Base-by-base conservation (phyloP, 1,284 basidiomycete genomes). In the Rhodotorula glutinis region DNA sequence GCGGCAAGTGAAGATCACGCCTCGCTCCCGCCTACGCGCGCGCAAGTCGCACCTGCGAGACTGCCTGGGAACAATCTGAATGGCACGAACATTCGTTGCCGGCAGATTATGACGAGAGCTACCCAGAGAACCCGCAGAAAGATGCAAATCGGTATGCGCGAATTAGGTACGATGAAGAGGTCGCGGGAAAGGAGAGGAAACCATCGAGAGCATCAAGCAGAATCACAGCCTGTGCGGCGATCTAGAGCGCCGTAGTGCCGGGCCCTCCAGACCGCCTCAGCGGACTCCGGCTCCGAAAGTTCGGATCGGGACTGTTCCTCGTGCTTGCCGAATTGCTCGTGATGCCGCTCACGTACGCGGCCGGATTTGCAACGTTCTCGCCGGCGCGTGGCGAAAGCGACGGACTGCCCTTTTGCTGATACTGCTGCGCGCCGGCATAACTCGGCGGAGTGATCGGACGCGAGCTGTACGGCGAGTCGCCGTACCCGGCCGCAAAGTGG, bases 1-100 rank as follows among this genome's bases (percentile, higher is more conserved):
- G 70, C n/a, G 62, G 67, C 3, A 49, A 67, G 30, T 44, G 43
- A 44, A 11, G n/a, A n/a, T 43, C 41, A 43, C 9, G 41, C 41
- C 17, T 17, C 41, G 11, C 9, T 43, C 41, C 11, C 11, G 17
- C 17, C 41, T 17, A 17, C 41, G 41, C 11, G 41, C 33, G 33
- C 7, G 33, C 33, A 7, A 11, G 33, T 38, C 33, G 7, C 7
- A 5, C 33, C 33, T 11, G 33, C 5, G 33, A 38, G 33, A 38
- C 33, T 11, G 33, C 33, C 33, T 7, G 33, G n/a, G n/a, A n/a
- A 38, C 33, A 38, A 38, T 38, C 33, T 47, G n/a, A 8, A 51
- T 29, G 49, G n/a, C 49, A 51, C 49, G 11, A n/a, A n/a, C 10
- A 38, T 38, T 38, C 33, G 33, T 38, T 38, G 33, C 33, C 33